Evolutionary conservation across 129 eudicot species (phyloP), one percentile per base, ranked within the genome.

Genomic region (Daucus carota): DNA sequence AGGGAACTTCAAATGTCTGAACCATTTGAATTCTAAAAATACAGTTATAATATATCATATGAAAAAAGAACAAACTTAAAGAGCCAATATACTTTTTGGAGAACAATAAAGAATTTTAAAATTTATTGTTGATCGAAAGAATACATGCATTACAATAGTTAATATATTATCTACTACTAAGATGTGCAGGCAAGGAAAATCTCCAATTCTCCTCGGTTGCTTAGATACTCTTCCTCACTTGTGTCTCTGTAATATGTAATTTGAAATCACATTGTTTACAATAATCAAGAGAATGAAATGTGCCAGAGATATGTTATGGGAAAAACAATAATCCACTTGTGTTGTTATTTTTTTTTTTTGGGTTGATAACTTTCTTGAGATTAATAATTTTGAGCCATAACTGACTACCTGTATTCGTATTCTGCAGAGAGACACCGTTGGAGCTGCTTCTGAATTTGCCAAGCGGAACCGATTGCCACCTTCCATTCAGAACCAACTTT

Each of bases 371-470:
- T 70, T 28, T 29, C 65, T 44, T 77, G 71, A 77, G 76, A 84
- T 57, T 50, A 48, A 38, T 46, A 68, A 16, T 73, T 70, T 78
- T 60, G 60, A 70, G 44, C 54, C 45, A 24, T 13, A 18, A 46
- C 59, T 47, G 65, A 54, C 3, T 54, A n/a, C 63, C n/a, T 54
- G 63, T 54, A n/a, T 54, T 3, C 28, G 5, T 54, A 54, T 82
- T 77, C 3, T 83, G 83, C 80, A 92, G 98, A 90, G 96, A 82
- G 98, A 92, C 76, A 78, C 88, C 33, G 88, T 90, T 28, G 60
- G 83, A 44, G 93, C 96, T 33, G 96, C 93, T 75, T 82, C 90
- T 34, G 96, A 86, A 79, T 92, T 92, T 46, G 84, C 94, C 9
- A 88, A 83, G 71, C 70, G 96, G 75, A 90, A 92, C 79, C 92